A percentile compares a stretch with the other conserved stretches of the same genome.
Evolutionary conservation across 371 early-diverging fungal genomes (phyloP).

Genomic region (Coemansia sp.): DNA sequence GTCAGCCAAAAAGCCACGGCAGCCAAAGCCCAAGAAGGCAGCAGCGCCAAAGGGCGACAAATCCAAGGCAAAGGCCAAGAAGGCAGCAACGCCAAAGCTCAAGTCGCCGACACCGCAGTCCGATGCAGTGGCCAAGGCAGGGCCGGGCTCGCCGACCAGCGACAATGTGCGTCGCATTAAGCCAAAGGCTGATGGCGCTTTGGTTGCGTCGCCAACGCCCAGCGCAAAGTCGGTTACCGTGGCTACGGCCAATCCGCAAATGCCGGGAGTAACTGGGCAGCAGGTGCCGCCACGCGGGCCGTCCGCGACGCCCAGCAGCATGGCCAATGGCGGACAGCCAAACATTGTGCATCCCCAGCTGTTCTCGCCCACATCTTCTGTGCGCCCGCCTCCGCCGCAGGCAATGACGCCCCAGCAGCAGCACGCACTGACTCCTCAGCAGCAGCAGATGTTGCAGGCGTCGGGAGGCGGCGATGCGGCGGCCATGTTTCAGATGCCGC

Average conservation of each 20-base stretch:
- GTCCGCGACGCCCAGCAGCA: constrained; percentile 2
- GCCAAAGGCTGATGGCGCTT: constrained; percentile 31
- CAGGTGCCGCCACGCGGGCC: constrained; percentile 1
- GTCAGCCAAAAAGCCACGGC: constrained; percentile 33
- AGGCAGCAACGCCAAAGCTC: constrained; percentile 44
- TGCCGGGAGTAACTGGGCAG: constrained; percentile 15
- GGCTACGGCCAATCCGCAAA: not conserved
- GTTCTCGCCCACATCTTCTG: not conserved
- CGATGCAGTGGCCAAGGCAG: not conserved
- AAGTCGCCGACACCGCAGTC: constrained; percentile 43
- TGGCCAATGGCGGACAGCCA: constrained; percentile 5
- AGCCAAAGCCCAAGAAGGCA: constrained; percentile 26
- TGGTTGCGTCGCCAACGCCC: constrained; percentile 39
- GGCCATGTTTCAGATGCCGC: constrained; percentile 2
- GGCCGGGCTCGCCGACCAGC: constrained; percentile 17
- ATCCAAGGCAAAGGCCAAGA: constrained; percentile 26
- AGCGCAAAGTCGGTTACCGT: constrained; percentile 26
- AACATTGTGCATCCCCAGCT: not conserved
- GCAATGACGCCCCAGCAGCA: not conserved
- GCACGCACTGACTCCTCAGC: not conserved
- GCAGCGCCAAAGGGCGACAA: constrained; percentile 9
- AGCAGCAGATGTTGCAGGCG: not conserved
- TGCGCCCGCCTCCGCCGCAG: constrained; percentile 1
- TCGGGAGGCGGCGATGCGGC: not conserved
- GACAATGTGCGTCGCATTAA: constrained; percentile 27